Evolutionary conservation across 1,139 yeast species (phyloP).

Genomic region (Meyerozyma athensensis): DNA sequence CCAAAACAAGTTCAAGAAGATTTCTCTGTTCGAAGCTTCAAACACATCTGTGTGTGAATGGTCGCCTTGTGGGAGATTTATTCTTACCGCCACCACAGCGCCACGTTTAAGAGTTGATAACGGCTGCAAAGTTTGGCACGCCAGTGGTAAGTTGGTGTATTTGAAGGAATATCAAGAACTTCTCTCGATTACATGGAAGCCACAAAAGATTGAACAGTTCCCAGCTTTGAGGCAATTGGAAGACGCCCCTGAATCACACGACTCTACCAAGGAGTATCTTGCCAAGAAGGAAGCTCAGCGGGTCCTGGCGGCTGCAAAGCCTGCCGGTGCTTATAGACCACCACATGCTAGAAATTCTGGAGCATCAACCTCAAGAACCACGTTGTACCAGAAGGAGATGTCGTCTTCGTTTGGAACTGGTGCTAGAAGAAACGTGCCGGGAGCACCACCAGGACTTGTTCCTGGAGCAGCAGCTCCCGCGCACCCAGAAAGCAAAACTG

Average conservation of each 20-base stretch:
- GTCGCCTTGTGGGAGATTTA: conserved; percentile 97
- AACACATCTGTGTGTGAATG: conserved; percentile 95
- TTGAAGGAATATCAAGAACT: conserved; percentile 79
- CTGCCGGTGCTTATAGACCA: conserved; percentile 89
- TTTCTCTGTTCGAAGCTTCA: conserved; percentile 82
- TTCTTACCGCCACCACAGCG: conserved; percentile 93
- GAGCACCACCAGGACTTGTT: conserved; percentile 33
- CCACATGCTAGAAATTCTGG: conserved; percentile 77
- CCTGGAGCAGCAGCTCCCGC: conserved; percentile 40
- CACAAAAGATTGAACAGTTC: conserved; percentile 56
- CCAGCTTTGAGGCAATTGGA: conserved; percentile 55
- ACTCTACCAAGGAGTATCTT: conserved; percentile 55
- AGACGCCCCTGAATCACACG: conserved; percentile 63
- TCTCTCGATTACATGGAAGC: conserved; percentile 81
- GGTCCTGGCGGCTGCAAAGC: conserved; percentile 43
- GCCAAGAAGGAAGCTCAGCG: conserved; percentile 39
- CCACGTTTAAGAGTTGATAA: conserved; percentile 97
- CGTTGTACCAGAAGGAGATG: conserved; percentile 57
- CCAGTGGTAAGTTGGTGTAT: conserved; percentile 74
- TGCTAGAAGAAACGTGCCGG: conserved; percentile 33
- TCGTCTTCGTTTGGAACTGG: conserved; percentile 21
- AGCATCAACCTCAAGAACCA: conserved; percentile 38
- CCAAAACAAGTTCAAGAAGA: conserved; percentile 74
- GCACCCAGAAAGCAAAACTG: conserved; percentile 51
- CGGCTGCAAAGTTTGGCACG: conserved; percentile 92